These are phyloP conservation scores for Byssoonygena ceratinophila DNA, from an alignment of 2,329 filamentous ascomycete genomes.

Conservation along the genomic window DNA sequence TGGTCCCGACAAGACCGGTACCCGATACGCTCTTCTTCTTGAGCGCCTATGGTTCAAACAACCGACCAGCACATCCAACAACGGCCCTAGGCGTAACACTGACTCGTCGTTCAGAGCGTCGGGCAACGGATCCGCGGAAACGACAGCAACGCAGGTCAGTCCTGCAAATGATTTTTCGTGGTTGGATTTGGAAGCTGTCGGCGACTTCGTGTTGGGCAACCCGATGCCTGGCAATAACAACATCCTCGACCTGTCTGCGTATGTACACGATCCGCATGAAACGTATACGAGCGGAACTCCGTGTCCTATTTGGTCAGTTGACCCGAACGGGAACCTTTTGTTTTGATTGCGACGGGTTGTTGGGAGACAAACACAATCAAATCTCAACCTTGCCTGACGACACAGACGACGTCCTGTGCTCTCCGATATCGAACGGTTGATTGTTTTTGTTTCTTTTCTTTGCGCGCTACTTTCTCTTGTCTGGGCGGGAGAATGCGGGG, in stretches of 20 bases:
- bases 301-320: conserved; percentile 35
- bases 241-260: conserved; percentile 29
- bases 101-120: conserved; percentile 17
- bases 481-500: not conserved
- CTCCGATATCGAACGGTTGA: too few species aligned
- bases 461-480: not conserved
- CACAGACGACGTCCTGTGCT: too few species aligned
- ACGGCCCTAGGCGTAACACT: conserved; percentile 21
- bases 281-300: conserved; percentile 24
- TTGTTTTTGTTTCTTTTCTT: too few species aligned
- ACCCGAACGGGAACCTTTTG: conserved; percentile 25
- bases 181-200: conserved; percentile 51
- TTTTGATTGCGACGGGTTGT: too few species aligned
- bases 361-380: too few species aligned
- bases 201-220: conserved; percentile 45
- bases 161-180: conserved; percentile 50
- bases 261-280: conserved; percentile 24
- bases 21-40: conserved; percentile 51
- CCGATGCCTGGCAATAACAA: conserved; percentile 29
- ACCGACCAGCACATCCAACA: conserved; percentile 18
- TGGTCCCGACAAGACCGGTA: conserved; percentile 50
- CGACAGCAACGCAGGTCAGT: conserved; percentile 31
- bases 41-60: conserved; percentile 48
- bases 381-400: not conserved
- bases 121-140: conserved; percentile 29